These are phyloP conservation scores for Catunica adiposa DNA, from an alignment of 2,329 filamentous ascomycete species.

Conservation along the genomic window DNA sequence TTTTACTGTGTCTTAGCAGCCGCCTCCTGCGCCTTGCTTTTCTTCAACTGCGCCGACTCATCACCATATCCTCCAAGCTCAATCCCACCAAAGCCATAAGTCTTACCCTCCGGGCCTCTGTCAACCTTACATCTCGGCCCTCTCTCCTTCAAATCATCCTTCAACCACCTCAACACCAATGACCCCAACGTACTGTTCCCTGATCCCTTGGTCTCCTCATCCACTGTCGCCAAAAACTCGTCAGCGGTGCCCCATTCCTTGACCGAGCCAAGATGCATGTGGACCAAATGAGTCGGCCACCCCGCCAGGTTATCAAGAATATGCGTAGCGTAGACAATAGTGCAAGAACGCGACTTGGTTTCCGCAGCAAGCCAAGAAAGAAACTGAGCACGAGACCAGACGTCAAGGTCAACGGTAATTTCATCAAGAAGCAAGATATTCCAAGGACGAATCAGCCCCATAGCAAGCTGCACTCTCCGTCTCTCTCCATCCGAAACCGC, in stretches of 20 bases:
- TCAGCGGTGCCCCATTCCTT: slow-evolving; percentile 71
- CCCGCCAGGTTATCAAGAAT: slow-evolving; percentile 87
- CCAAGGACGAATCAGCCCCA: slow-evolving; percentile 89
- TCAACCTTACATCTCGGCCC: slow-evolving; percentile 52
- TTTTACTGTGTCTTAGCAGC: not conserved
- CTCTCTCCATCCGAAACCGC: slow-evolving; percentile 87
- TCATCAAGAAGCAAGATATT: slow-evolving; percentile 80
- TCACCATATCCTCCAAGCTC: slow-evolving; percentile 40
- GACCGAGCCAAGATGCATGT: slow-evolving; percentile 81
- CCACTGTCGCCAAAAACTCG: slow-evolving; percentile 43
- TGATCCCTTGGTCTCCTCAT: slow-evolving; percentile 21
- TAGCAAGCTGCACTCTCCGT: slow-evolving; percentile 80
- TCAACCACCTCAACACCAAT: slow-evolving; percentile 75
- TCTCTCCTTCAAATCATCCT: slow-evolving; percentile 59
- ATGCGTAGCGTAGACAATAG: slow-evolving; percentile 93
- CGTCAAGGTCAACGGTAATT: slow-evolving; percentile 90
- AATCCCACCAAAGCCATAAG: slow-evolving; percentile 37
- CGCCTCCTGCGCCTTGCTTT: not conserved
- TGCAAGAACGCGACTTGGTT: slow-evolving; percentile 67
- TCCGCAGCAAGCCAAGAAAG: slow-evolving; percentile 72
- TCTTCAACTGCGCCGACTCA: slow-evolving; percentile 25
- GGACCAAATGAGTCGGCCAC: slow-evolving; percentile 90
- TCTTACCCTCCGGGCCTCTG: slow-evolving; percentile 44
- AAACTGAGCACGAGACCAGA: slow-evolving; percentile 72
- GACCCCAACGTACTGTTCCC: slow-evolving; percentile 79